Evolutionary conservation across 2,329 filamentous ascomycete genomes (phyloP).

Genomic region (Chaetothyriales sp.): DNA sequence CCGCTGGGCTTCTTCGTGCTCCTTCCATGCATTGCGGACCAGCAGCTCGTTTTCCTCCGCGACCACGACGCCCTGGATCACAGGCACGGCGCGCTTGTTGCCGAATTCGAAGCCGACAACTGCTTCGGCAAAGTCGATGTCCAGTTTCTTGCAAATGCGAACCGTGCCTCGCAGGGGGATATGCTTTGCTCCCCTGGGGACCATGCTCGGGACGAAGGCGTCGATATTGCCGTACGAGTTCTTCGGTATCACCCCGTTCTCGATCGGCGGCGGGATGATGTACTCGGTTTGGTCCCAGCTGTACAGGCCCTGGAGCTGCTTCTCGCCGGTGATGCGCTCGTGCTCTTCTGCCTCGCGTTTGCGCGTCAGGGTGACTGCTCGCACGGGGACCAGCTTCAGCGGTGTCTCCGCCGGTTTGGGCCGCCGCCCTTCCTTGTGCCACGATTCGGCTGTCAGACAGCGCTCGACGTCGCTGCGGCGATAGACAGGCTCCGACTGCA

Average conservation of each 20-base stretch:
- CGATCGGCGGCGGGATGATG: conserved; percentile 81
- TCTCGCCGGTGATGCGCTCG: conserved; percentile 62
- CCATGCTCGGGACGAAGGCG: conserved; percentile 86
- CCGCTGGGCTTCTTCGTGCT: conserved; percentile 57
- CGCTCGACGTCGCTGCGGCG: conserved; percentile 61
- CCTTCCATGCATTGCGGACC: conserved; percentile 63
- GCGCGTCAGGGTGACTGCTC: conserved; percentile 75
- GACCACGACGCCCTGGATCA: conserved; percentile 79
- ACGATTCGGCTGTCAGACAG: conserved; percentile 86
- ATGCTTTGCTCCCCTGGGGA: conserved; percentile 69
- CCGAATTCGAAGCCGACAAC: conserved; percentile 96
- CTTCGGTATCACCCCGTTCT: conserved; percentile 75
- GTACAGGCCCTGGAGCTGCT: conserved; percentile 75
- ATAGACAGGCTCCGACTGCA: conserved; percentile 67
- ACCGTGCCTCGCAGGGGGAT: conserved; percentile 63
- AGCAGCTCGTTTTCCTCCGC: conserved; percentile 61
- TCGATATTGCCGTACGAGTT: conserved; percentile 96
- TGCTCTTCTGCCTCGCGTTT: conserved; percentile 80
- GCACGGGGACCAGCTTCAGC: conserved; percentile 74
- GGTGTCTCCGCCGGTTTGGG: conserved; percentile 56
- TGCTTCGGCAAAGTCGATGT: conserved; percentile 82
- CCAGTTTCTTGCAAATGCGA: conserved; percentile 66
- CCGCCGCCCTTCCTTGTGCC: conserved; percentile 89
- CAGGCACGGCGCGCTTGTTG: conserved; percentile 79
- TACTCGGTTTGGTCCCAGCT: conserved; percentile 76